Evolutionary conservation across 495 filamentous ascomycete species (phyloP), one percentile per base, ranked within the genome.

Genomic region (Aspergillus bridgeri): DNA sequence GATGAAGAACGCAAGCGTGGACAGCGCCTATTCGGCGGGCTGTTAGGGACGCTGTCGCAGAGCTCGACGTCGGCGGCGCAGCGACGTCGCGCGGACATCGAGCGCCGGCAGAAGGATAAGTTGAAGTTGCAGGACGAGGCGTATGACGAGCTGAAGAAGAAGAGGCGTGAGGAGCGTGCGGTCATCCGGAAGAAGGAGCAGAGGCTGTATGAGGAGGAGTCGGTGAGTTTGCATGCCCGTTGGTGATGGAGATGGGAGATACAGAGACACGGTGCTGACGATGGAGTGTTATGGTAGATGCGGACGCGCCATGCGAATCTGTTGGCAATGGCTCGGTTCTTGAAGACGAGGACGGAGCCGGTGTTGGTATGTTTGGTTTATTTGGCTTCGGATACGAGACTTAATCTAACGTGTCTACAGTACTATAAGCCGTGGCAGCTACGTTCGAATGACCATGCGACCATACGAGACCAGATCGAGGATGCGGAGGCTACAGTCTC

Each of bases 361-460:
- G 83, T 79, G 61, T 78, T 98, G 68, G 94, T 96, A 80, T 66
- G 88, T 75, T 49, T 24, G 23, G 5, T 13, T 29, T 27, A 1
- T 18, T 13, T 7, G 27, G 42, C 13, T 20, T 46, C 18, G 38
- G 11, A 20, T 8, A 8, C n/a, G n/a, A n/a, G n/a, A n/a, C n/a
- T 23, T 24, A 27, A 45, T n/a, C 19, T 47, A 22, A 45, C 21
- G 18, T 6, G 24, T 49, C 27, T 44, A 3, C 64, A 97, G 93
- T 93, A 86, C 70, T 98, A 96, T 71, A 87, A 87, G 51, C 94
- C 94, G 6, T 96, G 89, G 88, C 84, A 92, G 65, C 75, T 89
- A 51, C 81, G 82, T 25, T 70, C 79, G 5, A 79, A 78, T 18
- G 83, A 90, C 57, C 84, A 87, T 56, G 81, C 76, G 9, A 76